Conservation (phyloP, 176 grass and related monocot species). For the Pontederia paniculata region DNA sequence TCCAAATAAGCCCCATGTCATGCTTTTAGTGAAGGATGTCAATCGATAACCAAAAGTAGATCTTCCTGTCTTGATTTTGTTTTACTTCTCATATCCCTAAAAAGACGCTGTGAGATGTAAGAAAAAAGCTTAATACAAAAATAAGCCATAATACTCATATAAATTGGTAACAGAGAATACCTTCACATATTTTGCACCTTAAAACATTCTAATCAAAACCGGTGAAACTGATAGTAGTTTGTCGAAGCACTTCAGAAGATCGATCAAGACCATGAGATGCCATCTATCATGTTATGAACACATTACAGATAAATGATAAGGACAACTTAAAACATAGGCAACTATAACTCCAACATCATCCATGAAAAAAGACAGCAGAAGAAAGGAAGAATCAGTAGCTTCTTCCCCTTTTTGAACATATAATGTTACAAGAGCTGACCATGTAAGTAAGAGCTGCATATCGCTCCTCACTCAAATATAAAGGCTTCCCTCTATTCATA, state of each 20-base stretch:
- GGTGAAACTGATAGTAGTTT: conserved; percentile 67
- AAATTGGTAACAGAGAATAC: no score
- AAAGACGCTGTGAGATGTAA: no score
- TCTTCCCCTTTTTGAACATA: not conserved
- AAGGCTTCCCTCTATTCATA: conserved; percentile 80
- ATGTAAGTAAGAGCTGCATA: conserved; percentile 83
- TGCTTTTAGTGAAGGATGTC: no score
- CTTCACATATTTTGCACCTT: no score
- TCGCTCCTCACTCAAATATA: conserved; percentile 92
- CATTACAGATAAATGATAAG: conserved; percentile 16
- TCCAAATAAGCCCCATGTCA: no score
- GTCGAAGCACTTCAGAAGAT: conserved; percentile 89
- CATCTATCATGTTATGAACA: conserved; percentile 45
- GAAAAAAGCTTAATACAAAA: no score
- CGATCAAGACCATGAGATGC: conserved; percentile 93
- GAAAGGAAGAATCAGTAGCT: not conserved
- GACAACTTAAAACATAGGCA: not conserved
- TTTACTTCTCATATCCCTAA: no score
- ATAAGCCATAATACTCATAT: no score
- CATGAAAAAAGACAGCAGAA: not conserved
- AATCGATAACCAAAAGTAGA: no score
- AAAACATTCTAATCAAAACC: conserved; percentile 37
- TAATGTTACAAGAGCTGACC: conserved; percentile 24
- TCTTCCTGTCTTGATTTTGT: no score
- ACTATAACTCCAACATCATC: not conserved